These are phyloP conservation scores for Zygoascus tannicola DNA, from an alignment of 805 yeast species.

Conservation along the genomic window DNA sequence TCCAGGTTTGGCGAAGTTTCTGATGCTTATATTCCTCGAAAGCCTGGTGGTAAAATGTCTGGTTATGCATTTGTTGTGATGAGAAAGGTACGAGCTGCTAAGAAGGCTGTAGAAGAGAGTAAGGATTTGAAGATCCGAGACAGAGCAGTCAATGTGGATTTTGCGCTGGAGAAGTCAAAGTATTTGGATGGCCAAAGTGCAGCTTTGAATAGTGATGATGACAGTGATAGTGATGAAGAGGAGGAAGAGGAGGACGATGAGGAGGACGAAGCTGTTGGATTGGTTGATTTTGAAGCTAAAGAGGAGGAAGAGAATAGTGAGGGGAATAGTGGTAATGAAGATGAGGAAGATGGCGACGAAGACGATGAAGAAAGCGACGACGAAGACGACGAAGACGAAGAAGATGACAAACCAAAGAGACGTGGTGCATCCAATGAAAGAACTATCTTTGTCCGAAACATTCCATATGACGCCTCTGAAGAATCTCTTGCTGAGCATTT, in stretches of 20 bases:
- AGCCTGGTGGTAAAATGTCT: conserved; percentile 76
- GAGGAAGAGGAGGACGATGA: conserved; percentile 33
- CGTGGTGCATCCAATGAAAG: conserved; percentile 27
- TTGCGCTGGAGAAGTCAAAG: conserved; percentile 78
- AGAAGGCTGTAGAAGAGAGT: conserved; percentile 65
- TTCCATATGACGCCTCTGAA: conserved; percentile 88
- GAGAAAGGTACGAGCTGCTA: conserved; percentile 71
- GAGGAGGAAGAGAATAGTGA: conserved; percentile 35
- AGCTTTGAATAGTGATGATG: conserved; percentile 19
- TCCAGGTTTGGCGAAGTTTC: conserved; percentile 74
- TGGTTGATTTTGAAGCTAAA: conserved; percentile 30
- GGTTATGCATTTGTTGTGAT: conserved; percentile 94
- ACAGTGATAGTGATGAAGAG: conserved; percentile 34
- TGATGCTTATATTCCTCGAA: conserved; percentile 83
- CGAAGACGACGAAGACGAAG: conserved; percentile 26
- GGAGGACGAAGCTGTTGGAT: conserved; percentile 30
- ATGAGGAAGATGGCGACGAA: conserved; percentile 26
- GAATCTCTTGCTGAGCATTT: conserved; percentile 76
- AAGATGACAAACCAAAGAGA: conserved; percentile 21
- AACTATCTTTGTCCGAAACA: conserved; percentile 80
- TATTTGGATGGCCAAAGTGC: conserved; percentile 52
- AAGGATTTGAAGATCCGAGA: conserved; percentile 76
- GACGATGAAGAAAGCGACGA: conserved; percentile 31
- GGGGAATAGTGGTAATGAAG: conserved; percentile 27
- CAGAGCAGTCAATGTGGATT: conserved; percentile 87